Evolutionary conservation across 345 rosid genomes (phyloP).

Genomic region (Euphorbia peplus): DNA sequence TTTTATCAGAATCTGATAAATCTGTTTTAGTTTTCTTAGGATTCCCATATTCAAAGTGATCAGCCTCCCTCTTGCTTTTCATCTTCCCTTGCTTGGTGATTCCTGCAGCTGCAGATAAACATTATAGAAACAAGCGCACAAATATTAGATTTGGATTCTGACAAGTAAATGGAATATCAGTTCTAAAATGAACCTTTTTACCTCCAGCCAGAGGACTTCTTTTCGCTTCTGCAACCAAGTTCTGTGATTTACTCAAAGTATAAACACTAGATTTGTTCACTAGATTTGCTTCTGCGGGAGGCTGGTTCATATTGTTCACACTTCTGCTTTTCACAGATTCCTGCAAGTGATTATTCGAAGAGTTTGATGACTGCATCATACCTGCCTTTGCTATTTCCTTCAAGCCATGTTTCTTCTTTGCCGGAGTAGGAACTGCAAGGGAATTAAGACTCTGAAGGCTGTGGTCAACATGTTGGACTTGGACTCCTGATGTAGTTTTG

Average conservation of each 20-base stretch:
- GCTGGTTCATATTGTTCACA: constrained; percentile 32
- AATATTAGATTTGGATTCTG: not conserved
- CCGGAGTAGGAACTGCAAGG: constrained; percentile 19
- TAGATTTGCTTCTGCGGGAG: constrained; percentile 28
- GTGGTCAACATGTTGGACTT: constrained; percentile 22
- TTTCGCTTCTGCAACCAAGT: constrained; percentile 14
- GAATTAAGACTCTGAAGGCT: constrained; percentile 21
- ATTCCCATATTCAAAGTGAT: constrained; percentile 30
- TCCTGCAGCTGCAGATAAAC: constrained; percentile 40
- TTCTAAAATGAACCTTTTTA: constrained; percentile 18
- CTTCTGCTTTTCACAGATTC: constrained; percentile 40
- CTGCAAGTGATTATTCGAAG: constrained; percentile 31
- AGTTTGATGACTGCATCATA: constrained; percentile 30
- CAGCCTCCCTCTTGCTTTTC: constrained; percentile 46
- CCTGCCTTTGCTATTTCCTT: constrained; percentile 32
- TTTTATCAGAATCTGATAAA: constrained; percentile 13
- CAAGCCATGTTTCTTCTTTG: constrained; percentile 28
- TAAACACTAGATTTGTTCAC: constrained; percentile 21
- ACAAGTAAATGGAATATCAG: constrained; percentile 1
- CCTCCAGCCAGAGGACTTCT: constrained; percentile 27
- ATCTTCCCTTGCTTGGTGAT: constrained; percentile 32
- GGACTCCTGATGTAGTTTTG: constrained; percentile 25
- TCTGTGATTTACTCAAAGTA: constrained; percentile 20
- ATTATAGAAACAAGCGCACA: constrained; percentile 17
- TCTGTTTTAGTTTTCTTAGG: constrained; percentile 41